phyloP scores from a whole-genome alignment of 306 rosid genomes.

The Biancaea sappan region DNA sequence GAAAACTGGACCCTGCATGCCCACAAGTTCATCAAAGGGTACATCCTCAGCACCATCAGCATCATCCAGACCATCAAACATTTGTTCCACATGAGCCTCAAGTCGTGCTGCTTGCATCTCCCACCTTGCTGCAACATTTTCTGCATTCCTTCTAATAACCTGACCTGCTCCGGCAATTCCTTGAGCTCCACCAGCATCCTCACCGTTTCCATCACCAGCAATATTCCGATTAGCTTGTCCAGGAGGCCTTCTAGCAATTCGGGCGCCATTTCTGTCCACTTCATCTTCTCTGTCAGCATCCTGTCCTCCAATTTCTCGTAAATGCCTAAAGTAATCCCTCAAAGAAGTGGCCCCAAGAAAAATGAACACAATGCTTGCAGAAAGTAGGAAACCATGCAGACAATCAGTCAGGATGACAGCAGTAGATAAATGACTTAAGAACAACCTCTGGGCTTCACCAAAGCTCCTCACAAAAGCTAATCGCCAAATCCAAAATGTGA shows the following conservation, averaged over 20 bases:
- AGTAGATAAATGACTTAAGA: conserved; percentile 85
- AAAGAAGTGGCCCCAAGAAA: conserved; percentile 97
- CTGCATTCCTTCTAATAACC: conserved; percentile 89
- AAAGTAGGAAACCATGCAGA: conserved; percentile 95
- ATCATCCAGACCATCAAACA: conserved; percentile 97
- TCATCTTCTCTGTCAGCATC: conserved; percentile 96
- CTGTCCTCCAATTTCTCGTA: conserved; percentile 94
- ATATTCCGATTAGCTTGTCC: conserved; percentile 84
- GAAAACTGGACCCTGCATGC: conserved; percentile 99
- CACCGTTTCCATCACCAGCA: conserved; percentile 78
- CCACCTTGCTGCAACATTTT: conserved; percentile 97
- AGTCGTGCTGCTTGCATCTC: conserved; percentile 99
- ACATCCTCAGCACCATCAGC: conserved; percentile 99
- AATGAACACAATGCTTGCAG: conserved; percentile 97
- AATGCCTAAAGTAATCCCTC: conserved; percentile 98
- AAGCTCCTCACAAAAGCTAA: conserved; percentile 97
- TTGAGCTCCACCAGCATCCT: conserved; percentile 87
- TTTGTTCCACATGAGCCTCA: conserved; percentile 98
- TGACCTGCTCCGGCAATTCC: conserved; percentile 95
- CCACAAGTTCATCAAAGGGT: conserved; percentile 98
- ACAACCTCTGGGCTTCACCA: conserved; percentile 93
- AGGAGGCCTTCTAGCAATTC: conserved; percentile 85
- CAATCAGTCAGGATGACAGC: conserved; percentile 93
- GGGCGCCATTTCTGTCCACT: conserved; percentile 92
- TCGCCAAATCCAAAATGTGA: conserved; percentile 99